Percentiles rank a stretch among this genome's conserved stretches.
Conservation (phyloP, 2,329 filamentous ascomycete species). For the Penicillium sp. region DNA sequence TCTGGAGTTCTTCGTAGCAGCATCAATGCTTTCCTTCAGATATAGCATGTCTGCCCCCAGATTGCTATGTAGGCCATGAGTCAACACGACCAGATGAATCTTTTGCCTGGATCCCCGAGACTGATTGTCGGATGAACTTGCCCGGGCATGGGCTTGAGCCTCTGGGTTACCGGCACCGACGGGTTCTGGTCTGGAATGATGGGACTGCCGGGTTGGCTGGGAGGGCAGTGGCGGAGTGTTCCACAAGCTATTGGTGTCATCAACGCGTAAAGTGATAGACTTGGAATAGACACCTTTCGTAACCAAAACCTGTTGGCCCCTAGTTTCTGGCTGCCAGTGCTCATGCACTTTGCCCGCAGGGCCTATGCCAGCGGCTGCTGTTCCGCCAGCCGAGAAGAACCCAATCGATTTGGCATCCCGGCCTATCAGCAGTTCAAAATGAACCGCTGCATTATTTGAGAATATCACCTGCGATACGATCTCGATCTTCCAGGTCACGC, state of each 20-base stretch:
- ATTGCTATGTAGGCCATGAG: constrained; percentile 93
- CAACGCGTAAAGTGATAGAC: constrained; percentile 69
- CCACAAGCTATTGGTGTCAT: constrained; percentile 87
- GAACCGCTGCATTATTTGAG: constrained; percentile 77
- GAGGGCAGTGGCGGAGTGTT: constrained; percentile 79
- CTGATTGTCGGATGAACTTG: constrained; percentile 8
- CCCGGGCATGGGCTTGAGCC: neutral
- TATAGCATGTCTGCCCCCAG: constrained; percentile 94
- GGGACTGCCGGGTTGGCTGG: constrained; percentile 33
- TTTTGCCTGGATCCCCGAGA: constrained; percentile 43
- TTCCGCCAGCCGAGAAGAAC: constrained; percentile 55
- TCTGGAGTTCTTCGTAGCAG: constrained; percentile 67
- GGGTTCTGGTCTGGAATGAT: constrained; percentile 25
- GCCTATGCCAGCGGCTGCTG: constrained; percentile 46
- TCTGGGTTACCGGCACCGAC: neutral
- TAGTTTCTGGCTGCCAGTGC: constrained; percentile 59
- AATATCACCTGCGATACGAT: constrained; percentile 91
- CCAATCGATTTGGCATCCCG: constrained; percentile 78
- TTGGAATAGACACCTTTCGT: constrained; percentile 75
- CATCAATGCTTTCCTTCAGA: constrained; percentile 94
- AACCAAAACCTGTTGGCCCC: constrained; percentile 53
- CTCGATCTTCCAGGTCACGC: constrained; percentile 82
- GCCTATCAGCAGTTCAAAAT: constrained; percentile 79
- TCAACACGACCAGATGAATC: constrained; percentile 84
- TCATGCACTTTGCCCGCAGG: constrained; percentile 68